Evolutionary conservation across 805 yeast genomes (phyloP), one percentile per base, ranked within the genome.

Genomic region (Saturnispora serradocipensis): DNA sequence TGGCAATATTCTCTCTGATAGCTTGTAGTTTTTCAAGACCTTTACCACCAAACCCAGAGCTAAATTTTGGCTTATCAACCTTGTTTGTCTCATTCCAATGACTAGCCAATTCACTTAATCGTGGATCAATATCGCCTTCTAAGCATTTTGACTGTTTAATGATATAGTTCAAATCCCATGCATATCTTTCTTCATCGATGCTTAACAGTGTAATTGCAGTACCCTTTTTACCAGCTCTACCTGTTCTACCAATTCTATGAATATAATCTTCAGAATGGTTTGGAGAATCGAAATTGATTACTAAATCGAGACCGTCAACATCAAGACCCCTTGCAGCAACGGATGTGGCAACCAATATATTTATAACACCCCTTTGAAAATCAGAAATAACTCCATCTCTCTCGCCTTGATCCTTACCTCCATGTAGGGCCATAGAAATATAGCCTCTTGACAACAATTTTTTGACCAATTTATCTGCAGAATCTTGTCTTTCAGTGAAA

Each of bases 181-280:
- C 86, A 16, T 78, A 73, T 50, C 84, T 70, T 38, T 76, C 84
- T 60, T 89, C 89, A 20, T 69, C 68, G 0, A 76, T 69, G 1
- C 81, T 70, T 4, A 93, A 71, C 56, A 91, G 78, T 0, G 97
- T 86, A 4, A 88, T 72, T n/a, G 73, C 77, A 61, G 68, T 71
- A 2, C 99, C 99, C 3, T 67, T 69, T 35, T 75, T 75, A 0
- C 93, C 93, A 1, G 97, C 98, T 54, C 99, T 74, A 0, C 97
- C 99, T 0, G 99, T 93, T 53, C 99, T 73, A 0, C 99, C 99
- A 1, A 90, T 96, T 8, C 98, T 76, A 68, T 93, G 99, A 11
- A 93, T 91, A 62, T 93, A 93, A 64, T 93, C 98, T 56, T 95
- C 98, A 75, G 89, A 75, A 54, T 90, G 95, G 56, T 76, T 86